Percentiles rank a stretch among this genome's conserved stretches.
phyloP scores from a whole-genome alignment of 2,329 filamentous ascomycete genomes.

The Xylariaceae sp. region DNA sequence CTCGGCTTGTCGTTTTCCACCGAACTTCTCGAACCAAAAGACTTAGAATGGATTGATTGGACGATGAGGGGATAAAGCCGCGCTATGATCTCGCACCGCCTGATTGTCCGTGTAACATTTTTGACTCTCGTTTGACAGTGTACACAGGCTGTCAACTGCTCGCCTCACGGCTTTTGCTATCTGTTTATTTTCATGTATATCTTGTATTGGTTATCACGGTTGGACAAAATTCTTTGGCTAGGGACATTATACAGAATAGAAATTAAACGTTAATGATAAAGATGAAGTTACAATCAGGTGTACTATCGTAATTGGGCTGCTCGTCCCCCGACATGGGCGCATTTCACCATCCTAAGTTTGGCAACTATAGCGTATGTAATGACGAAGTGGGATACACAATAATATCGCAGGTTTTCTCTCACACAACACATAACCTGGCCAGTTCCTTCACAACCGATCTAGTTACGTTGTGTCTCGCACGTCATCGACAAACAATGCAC shows the following conservation, averaged over 20 bases:
- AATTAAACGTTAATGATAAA: conserved; percentile 21
- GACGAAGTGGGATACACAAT: too few relatives aligned
- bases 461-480: too few relatives aligned
- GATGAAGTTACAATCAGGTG: neutral
- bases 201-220: neutral
- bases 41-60: conserved; percentile 7
- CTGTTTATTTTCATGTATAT: conserved; percentile 14
- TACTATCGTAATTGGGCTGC: neutral
- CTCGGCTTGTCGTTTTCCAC: conserved; percentile 10
- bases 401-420: too few relatives aligned
- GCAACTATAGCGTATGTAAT: neutral
- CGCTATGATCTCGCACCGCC: conserved; percentile 5
- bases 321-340: neutral
- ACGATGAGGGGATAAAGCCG: conserved; percentile 9
- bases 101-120: conserved; percentile 8
- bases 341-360: neutral
- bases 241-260: conserved; percentile 17
- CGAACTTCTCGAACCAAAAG: neutral
- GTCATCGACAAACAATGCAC: too few relatives aligned
- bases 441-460: too few relatives aligned
- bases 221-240: conserved; percentile 13
- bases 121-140: neutral
- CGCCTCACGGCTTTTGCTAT: conserved; percentile 7
- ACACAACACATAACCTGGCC: too few relatives aligned
- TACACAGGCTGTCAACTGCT: conserved; percentile 5